A percentile compares a stretch with the other conserved stretches of the same genome.
These are phyloP conservation scores for Cryomyces antarcticus DNA, from an alignment of 495 filamentous ascomycete species.

Conservation along the genomic window DNA sequence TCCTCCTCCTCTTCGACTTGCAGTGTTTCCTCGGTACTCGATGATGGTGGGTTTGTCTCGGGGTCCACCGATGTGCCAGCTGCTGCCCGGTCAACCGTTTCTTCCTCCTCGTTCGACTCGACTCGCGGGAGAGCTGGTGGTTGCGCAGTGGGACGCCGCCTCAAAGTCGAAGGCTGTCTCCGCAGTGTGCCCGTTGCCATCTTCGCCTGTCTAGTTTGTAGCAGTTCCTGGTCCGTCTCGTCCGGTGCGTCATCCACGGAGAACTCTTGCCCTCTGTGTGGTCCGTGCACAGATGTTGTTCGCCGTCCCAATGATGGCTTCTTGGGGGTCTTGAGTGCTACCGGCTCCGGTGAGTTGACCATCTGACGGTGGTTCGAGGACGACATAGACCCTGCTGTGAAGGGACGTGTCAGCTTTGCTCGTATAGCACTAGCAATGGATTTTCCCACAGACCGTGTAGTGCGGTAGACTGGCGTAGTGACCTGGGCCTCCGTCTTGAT, in stretches of 20 bases:
- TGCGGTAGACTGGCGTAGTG: not conserved
- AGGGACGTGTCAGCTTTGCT: not conserved
- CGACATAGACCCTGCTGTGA: not conserved
- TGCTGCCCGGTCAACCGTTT: conserved; percentile 6
- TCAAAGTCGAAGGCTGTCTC: conserved; percentile 44
- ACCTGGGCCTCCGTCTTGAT: not conserved
- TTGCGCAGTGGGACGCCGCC: conserved; percentile 43
- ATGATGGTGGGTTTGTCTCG: conserved; percentile 12
- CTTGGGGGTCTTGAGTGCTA: conserved; percentile 27
- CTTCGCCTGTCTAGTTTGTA: conserved; percentile 5
- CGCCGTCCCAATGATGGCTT: conserved; percentile 53
- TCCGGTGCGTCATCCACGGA: conserved; percentile 79
- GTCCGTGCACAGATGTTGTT: conserved; percentile 50
- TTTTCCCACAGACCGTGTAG: not conserved
- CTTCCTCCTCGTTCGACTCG: conserved; percentile 14
- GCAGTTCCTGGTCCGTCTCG: conserved; percentile 50
- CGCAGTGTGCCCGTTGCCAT: conserved; percentile 14
- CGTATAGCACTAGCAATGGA: too few species aligned
- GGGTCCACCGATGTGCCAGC: conserved; percentile 10
- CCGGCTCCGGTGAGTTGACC: not conserved
- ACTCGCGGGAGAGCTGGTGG: conserved; percentile 32
- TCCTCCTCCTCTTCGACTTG: conserved; percentile 11
- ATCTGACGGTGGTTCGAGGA: not conserved
- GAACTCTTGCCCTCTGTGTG: conserved; percentile 70
- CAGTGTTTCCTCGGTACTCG: conserved; percentile 14